A percentile compares a stretch with the other conserved stretches of the same genome.
phyloP scores from a whole-genome alignment of 768 basidiomycete species.

The Russula olivacea region DNA sequence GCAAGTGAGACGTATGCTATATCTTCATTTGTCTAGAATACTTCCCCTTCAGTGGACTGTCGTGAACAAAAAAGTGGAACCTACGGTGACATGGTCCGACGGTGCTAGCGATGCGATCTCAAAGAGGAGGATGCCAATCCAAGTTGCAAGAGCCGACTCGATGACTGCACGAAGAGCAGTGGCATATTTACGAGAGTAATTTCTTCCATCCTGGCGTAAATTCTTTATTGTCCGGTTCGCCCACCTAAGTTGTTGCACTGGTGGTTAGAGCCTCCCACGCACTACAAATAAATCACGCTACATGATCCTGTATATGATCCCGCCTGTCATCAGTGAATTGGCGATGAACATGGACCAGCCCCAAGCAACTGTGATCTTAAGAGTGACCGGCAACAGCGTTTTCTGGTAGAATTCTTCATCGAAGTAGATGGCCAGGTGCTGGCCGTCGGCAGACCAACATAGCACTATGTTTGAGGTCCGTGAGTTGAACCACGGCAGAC shows the following conservation, averaged over 20 bases:
- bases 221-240: not conserved
- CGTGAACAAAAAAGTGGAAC: not conserved
- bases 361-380: slow-evolving; percentile 27
- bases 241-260: not conserved
- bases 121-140: slow-evolving; percentile 28
- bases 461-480: slow-evolving; percentile 18
- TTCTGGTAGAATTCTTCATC: slow-evolving; percentile 21
- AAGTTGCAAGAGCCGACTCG: slow-evolving; percentile 28
- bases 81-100: slow-evolving; percentile 22
- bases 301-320: slow-evolving; percentile 28
- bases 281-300: slow-evolving; percentile 6
- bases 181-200: not conserved
- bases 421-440: slow-evolving; percentile 24
- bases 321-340: slow-evolving; percentile 27
- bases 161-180: slow-evolving; percentile 23
- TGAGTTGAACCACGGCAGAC: not conserved
- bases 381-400: slow-evolving; percentile 19
- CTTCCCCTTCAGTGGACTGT: not conserved
- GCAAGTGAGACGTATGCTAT: not conserved
- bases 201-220: not conserved
- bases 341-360: slow-evolving; percentile 28
- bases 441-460: slow-evolving; percentile 25
- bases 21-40: not conserved
- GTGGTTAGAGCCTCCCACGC: not conserved
- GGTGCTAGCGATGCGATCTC: slow-evolving; percentile 26